Conservation (phyloP, 2,329 filamentous ascomycete species). For the Phyllosticta ampelicida region DNA sequence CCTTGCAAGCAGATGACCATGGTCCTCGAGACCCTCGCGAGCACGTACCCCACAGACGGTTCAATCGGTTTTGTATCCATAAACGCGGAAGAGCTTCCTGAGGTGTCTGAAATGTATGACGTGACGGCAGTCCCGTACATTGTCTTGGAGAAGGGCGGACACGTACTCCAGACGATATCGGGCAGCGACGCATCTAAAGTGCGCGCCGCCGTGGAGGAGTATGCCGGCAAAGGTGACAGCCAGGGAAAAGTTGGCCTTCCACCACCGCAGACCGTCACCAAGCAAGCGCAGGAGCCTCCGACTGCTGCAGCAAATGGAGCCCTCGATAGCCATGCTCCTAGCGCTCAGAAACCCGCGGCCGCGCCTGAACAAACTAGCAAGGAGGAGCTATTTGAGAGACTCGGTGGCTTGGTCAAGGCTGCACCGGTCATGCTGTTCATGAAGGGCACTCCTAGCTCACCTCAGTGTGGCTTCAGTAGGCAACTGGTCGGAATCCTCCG, state of each 20-base stretch:
- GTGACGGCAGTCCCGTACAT: constrained; percentile 91
- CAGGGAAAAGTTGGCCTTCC: constrained; percentile 28
- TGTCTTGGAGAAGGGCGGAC: constrained; percentile 64
- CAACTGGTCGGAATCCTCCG: constrained; percentile 79
- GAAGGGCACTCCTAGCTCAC: constrained; percentile 84
- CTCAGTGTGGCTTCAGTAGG: constrained; percentile 86
- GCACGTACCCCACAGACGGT: constrained; percentile 63
- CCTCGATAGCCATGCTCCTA: constrained; percentile 37
- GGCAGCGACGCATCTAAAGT: constrained; percentile 84
- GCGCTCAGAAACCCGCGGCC: constrained; percentile 31
- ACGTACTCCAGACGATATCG: constrained; percentile 74
- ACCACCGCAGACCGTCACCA: constrained; percentile 33
- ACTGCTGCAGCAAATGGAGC: constrained; percentile 24
- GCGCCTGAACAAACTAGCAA: constrained; percentile 47
- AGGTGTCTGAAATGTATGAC: constrained; percentile 85
- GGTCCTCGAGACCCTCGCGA: constrained; percentile 74
- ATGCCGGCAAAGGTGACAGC: constrained; percentile 46
- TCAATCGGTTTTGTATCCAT: constrained; percentile 75
- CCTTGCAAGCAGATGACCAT: constrained; percentile 91
- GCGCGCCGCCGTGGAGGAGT: constrained; percentile 71
- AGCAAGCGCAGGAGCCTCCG: constrained; percentile 27
- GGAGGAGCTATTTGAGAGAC: constrained; percentile 72
- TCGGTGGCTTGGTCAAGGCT: constrained; percentile 81
- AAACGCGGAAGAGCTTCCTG: constrained; percentile 88
- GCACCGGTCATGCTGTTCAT: constrained; percentile 98